Conservation (phyloP, 2,329 filamentous ascomycete species). For the Cladobotryum mycophilum region DNA sequence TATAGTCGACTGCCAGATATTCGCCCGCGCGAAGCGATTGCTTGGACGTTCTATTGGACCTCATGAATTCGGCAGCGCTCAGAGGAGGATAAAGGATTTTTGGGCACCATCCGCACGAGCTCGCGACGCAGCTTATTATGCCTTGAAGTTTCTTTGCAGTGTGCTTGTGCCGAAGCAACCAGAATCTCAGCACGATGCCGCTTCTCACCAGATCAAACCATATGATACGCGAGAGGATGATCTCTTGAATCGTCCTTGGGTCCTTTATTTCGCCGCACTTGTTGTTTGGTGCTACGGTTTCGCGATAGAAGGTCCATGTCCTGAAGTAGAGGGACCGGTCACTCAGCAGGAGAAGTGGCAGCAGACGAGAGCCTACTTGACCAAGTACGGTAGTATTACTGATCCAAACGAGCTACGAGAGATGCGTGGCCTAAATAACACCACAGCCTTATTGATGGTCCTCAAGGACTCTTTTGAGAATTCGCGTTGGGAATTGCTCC, state of each 20-base stretch:
- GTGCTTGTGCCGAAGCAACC: constrained; percentile 58
- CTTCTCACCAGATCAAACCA: constrained; percentile 37
- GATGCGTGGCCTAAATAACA: constrained; percentile 72
- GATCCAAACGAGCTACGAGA: constrained; percentile 72
- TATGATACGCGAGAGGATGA: constrained; percentile 87
- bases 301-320: constrained; percentile 75
- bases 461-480: constrained; percentile 74
- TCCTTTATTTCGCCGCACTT: constrained; percentile 84
- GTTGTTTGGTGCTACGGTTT: constrained; percentile 96
- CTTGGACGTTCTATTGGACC: constrained; percentile 79
- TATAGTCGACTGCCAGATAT: constrained; percentile 95
- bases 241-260: constrained; percentile 87
- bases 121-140: constrained; percentile 87
- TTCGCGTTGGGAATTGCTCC: constrained; percentile 84
- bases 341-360: constrained; percentile 60
- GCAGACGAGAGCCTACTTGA: constrained; percentile 76
- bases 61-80: constrained; percentile 72
- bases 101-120: constrained; percentile 89
- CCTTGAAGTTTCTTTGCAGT: constrained; percentile 79
- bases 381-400: constrained; percentile 62
- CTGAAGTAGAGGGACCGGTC: constrained; percentile 43
- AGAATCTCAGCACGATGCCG: constrained; percentile 30
- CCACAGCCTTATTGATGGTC: constrained; percentile 73
- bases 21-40: constrained; percentile 77
- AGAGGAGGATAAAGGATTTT: constrained; percentile 74